phyloP scores from a whole-genome alignment of 257 asterid genomes.

The Solanum pimpinellifolium region DNA sequence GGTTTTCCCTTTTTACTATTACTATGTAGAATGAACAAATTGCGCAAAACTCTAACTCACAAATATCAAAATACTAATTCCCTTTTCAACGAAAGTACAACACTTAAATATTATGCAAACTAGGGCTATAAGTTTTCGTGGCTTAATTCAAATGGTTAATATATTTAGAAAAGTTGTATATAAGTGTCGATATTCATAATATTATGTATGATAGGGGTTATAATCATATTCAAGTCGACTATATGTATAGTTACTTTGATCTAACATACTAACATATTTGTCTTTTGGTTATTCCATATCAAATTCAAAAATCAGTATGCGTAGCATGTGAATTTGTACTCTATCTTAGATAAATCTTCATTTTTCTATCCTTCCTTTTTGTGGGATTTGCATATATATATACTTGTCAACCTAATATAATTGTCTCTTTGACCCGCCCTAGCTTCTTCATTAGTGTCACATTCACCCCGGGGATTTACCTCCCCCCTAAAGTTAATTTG shows the following conservation, averaged over 20 bases:
- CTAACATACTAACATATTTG: neutral
- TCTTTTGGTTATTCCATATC: neutral
- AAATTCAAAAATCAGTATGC: neutral
- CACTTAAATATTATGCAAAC: neutral
- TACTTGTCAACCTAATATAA: neutral
- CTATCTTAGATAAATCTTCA: neutral
- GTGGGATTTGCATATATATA: neutral
- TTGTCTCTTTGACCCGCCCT: neutral
- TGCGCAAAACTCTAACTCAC: neutral
- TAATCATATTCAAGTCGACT: neutral
- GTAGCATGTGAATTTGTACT: neutral
- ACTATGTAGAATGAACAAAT: neutral
- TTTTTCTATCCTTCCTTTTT: neutral
- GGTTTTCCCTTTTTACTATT: neutral
- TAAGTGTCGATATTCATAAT: neutral
- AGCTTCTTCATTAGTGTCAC: neutral
- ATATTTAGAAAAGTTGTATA: neutral
- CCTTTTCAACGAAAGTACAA: neutral
- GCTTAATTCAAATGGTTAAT: neutral
- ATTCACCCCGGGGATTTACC: neutral
- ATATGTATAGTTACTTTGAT: neutral
- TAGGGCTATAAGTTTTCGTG: neutral
- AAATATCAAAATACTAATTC: neutral
- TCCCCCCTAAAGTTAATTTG: neutral
- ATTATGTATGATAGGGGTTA: neutral